phyloP scores from a whole-genome alignment of 441 rosid species.

The Cnidoscolus chayamansa region DNA sequence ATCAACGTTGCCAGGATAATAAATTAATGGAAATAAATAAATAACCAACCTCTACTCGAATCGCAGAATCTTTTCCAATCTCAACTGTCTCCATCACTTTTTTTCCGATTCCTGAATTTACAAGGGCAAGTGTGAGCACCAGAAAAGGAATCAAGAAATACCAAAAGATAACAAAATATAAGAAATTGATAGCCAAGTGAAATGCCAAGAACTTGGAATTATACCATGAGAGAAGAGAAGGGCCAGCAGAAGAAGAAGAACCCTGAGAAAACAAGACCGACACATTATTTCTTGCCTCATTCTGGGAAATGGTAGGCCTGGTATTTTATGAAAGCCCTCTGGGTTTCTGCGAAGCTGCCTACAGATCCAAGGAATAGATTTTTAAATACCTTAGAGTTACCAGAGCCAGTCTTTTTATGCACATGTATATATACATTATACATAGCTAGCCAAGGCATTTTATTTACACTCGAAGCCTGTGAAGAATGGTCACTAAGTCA shows the following conservation, averaged over 20 bases:
- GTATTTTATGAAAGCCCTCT: constrained; percentile 18
- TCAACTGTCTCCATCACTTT: constrained; percentile 36
- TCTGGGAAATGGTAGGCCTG: neutral
- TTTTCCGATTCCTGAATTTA: constrained; percentile 37
- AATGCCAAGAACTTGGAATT: neutral
- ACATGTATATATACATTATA: no score
- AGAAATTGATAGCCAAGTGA: neutral
- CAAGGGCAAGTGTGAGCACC: neutral
- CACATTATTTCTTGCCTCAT: constrained; percentile 37
- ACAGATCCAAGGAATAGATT: constrained; percentile 40
- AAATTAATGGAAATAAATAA: neutral
- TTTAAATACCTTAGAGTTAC: constrained; percentile 2
- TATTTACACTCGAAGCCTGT: no score
- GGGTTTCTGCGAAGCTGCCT: constrained; percentile 27
- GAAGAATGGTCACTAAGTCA: no score
- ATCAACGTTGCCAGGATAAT: neutral
- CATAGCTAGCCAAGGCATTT: no score
- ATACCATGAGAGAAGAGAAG: constrained; percentile 45
- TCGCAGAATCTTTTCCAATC: constrained; percentile 20
- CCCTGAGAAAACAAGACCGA: constrained; percentile 30
- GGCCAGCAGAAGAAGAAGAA: constrained; percentile 36
- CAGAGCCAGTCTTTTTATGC: no score
- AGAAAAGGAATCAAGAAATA: neutral
- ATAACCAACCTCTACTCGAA: constrained; percentile 30
- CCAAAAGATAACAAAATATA: neutral